Percentiles rank a stretch among this genome's conserved stretches.
phyloP scores from a whole-genome alignment of 1,139 yeast genomes.

The Candida pseudocylindracea region DNA sequence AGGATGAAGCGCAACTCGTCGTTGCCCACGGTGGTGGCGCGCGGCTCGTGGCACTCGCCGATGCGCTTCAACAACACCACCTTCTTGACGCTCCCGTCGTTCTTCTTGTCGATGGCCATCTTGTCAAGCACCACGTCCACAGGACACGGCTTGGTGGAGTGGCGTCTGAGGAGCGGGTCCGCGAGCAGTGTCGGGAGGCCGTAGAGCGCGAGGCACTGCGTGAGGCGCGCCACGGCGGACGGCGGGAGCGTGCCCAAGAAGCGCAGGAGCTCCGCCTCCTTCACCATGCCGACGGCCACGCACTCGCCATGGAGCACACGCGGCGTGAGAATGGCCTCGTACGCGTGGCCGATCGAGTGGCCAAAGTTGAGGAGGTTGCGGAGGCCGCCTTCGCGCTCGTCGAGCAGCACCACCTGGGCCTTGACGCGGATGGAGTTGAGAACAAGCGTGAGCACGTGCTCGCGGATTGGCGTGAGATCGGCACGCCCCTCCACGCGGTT shows the following conservation, averaged over 20 bases:
- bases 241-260: conserved; percentile 77
- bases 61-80: conserved; percentile 66
- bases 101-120: conserved; percentile 93
- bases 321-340: conserved; percentile 90
- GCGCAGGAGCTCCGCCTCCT: conserved; percentile 87
- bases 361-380: conserved; percentile 89
- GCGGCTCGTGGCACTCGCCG: conserved; percentile 74
- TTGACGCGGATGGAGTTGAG: conserved; percentile 74
- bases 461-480: conserved; percentile 45
- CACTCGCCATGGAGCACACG: conserved; percentile 96
- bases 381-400: conserved; percentile 89
- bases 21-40: conserved; percentile 71
- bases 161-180: conserved; percentile 56
- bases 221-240: conserved; percentile 79
- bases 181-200: conserved; percentile 64
- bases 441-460: conserved; percentile 60
- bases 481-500: too few species aligned
- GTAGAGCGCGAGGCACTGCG: conserved; percentile 67
- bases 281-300: conserved; percentile 84
- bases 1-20: conserved; percentile 61
- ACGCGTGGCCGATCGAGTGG: conserved; percentile 95
- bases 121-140: conserved; percentile 51
- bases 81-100: conserved; percentile 79
- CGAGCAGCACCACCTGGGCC: conserved; percentile 83
- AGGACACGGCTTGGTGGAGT: too few species aligned